phyloP scores from a whole-genome alignment of 1,284 basidiomycete genomes.

The Anthracocystis walkeri region DNA sequence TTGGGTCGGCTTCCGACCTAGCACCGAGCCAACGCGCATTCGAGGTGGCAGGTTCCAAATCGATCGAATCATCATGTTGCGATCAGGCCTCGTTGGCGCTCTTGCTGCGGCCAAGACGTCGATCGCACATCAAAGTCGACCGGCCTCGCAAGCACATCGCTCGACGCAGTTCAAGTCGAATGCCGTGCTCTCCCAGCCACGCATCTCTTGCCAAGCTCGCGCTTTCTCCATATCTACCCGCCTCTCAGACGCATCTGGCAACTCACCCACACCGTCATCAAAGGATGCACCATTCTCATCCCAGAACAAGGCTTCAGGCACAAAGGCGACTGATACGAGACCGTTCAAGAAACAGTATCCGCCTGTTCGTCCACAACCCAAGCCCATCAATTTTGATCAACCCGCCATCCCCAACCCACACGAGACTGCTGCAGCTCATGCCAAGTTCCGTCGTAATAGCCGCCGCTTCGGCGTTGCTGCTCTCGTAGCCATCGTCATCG shows the following conservation, averaged over 20 bases:
- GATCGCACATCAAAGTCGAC: not conserved
- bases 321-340: constrained; percentile 24
- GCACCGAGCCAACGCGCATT: not conserved
- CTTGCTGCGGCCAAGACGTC: constrained; percentile 9
- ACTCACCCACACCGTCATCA: constrained; percentile 6
- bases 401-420: constrained; percentile 66
- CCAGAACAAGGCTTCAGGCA: not conserved
- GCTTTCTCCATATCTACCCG: constrained; percentile 10
- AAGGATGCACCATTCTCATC: constrained; percentile 8
- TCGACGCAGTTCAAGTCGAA: not conserved
- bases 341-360: constrained; percentile 61
- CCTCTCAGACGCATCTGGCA: constrained; percentile 1
- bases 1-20: not conserved
- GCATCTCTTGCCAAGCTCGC: constrained; percentile 10
- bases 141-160: not conserved
- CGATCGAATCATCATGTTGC: constrained; percentile 17
- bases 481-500: constrained; percentile 13
- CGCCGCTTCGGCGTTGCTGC: constrained; percentile 23
- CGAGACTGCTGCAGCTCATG: constrained; percentile 63
- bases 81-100: constrained; percentile 11
- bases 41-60: not conserved
- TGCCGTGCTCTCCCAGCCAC: not conserved
- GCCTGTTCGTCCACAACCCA: constrained; percentile 52
- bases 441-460: constrained; percentile 54
- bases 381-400: constrained; percentile 63